A percentile compares a stretch with the other conserved stretches of the same genome.
phyloP scores from a whole-genome alignment of 495 filamentous ascomycete species.

The Aspergillus panamensis region DNA sequence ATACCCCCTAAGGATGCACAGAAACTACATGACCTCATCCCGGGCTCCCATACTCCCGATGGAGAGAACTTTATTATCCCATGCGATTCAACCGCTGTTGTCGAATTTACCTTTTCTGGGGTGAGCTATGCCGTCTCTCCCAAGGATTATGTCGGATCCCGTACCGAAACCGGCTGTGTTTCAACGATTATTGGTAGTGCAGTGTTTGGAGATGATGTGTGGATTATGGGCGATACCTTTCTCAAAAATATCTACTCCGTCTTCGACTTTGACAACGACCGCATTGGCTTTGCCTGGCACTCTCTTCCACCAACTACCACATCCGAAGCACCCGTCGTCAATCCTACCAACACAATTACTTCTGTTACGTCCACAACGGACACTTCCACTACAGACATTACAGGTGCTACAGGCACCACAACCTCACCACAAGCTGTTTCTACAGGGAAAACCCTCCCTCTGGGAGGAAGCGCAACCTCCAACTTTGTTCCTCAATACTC shows the following conservation, averaged over 20 bases:
- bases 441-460: background rate
- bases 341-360: constrained; percentile 11
- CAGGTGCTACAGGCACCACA: constrained; percentile 1
- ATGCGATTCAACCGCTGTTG: constrained; percentile 55
- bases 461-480: constrained; percentile 14
- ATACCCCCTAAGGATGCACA: constrained; percentile 62
- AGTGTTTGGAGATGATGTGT: constrained; percentile 49
- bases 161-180: constrained; percentile 47
- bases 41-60: constrained; percentile 49
- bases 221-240: constrained; percentile 81
- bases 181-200: constrained; percentile 59
- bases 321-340: constrained; percentile 13
- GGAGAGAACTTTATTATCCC: constrained; percentile 61
- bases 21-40: constrained; percentile 61
- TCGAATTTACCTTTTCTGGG: constrained; percentile 55
- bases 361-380: constrained; percentile 5
- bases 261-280: constrained; percentile 62
- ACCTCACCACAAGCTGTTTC: constrained; percentile 2
- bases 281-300: constrained; percentile 39
- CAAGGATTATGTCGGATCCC: constrained; percentile 64
- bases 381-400: constrained; percentile 11
- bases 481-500: constrained; percentile 12
- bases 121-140: constrained; percentile 60
- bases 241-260: constrained; percentile 88
- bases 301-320: constrained; percentile 12